Conservation (phyloP, 2,329 filamentous ascomycete genomes). For the Fusarium concolor region DNA sequence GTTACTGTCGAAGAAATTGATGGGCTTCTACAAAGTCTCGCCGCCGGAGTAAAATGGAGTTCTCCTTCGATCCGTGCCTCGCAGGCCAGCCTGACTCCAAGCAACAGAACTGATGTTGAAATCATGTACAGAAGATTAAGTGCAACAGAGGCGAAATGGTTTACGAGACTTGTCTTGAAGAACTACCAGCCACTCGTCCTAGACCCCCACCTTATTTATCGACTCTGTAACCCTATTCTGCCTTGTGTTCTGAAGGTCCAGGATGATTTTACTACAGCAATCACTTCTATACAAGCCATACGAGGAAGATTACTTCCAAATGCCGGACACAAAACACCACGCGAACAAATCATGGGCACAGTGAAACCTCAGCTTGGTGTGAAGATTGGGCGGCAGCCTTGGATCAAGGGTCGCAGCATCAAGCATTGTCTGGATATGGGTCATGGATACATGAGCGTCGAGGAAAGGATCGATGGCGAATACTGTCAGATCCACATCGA, state of each 20-base stretch:
- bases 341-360: slow-evolving; percentile 41
- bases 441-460: slow-evolving; percentile 73
- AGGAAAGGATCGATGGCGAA: slow-evolving; percentile 88
- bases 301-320: slow-evolving; percentile 41
- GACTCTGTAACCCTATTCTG: slow-evolving; percentile 74
- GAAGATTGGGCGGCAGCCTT: slow-evolving; percentile 73
- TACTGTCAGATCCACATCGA: slow-evolving; percentile 92
- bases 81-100: slow-evolving; percentile 36
- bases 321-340: slow-evolving; percentile 8
- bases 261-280: slow-evolving; percentile 72
- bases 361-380: slow-evolving; percentile 67
- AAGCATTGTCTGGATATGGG: slow-evolving; percentile 78
- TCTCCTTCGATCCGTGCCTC: slow-evolving; percentile 67
- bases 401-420: slow-evolving; percentile 76
- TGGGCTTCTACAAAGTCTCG: slow-evolving; percentile 70
- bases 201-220: slow-evolving; percentile 66
- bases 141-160: slow-evolving; percentile 85
- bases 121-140: slow-evolving; percentile 69
- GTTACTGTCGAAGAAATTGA: slow-evolving; percentile 82
- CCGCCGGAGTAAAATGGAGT: slow-evolving; percentile 77
- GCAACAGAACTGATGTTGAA: slow-evolving; percentile 61
- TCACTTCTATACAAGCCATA: slow-evolving; percentile 61
- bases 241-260: slow-evolving; percentile 77
- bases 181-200: slow-evolving; percentile 75
- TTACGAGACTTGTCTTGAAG: slow-evolving; percentile 83